Conservation (phyloP, 2,329 filamentous ascomycete species). For the Cercospora zeae-maydis region DNA sequence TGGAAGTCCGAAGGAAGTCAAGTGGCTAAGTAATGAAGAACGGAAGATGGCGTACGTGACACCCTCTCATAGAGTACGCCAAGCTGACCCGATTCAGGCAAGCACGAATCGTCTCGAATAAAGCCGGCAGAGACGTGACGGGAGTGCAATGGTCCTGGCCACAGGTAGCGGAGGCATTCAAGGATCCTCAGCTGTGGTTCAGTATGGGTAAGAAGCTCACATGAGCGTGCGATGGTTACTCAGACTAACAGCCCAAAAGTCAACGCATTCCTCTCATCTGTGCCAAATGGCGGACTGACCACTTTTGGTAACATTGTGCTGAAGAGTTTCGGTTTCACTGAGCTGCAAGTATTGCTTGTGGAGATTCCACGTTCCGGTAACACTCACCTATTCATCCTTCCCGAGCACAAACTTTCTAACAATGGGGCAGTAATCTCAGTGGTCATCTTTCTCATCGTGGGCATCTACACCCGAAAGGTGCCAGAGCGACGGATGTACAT, state of each 20-base stretch:
- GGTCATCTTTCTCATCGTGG: slow-evolving; percentile 34
- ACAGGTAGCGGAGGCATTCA: slow-evolving; percentile 30
- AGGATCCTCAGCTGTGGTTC: slow-evolving; percentile 31
- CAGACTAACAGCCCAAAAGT: not conserved
- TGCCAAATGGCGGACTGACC: slow-evolving; percentile 30
- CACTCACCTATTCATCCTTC: not conserved
- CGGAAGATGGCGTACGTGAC: slow-evolving; percentile 27
- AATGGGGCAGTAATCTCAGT: slow-evolving; percentile 28
- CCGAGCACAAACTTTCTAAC: not conserved
- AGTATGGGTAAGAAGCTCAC: slow-evolving; percentile 16
- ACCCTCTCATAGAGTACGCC: not conserved
- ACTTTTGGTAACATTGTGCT: slow-evolving; percentile 30
- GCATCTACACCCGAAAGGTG: slow-evolving; percentile 33
- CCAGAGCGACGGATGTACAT: slow-evolving; percentile 36
- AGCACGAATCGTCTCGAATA: slow-evolving; percentile 31
- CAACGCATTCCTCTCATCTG: slow-evolving; percentile 31
- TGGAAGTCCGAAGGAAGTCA: slow-evolving; percentile 32
- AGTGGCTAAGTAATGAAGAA: slow-evolving; percentile 30
- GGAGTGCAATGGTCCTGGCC: slow-evolving; percentile 32
- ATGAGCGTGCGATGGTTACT: not conserved
- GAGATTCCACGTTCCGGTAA: slow-evolving; percentile 33
- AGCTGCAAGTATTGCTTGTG: slow-evolving; percentile 37
- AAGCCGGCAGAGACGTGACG: slow-evolving; percentile 32
- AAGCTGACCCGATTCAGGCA: slow-evolving; percentile 18
- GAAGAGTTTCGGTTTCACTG: slow-evolving; percentile 30